Evolutionary conservation across 148 eudicot genomes (phyloP).

Genomic region (Cornus kousa): DNA sequence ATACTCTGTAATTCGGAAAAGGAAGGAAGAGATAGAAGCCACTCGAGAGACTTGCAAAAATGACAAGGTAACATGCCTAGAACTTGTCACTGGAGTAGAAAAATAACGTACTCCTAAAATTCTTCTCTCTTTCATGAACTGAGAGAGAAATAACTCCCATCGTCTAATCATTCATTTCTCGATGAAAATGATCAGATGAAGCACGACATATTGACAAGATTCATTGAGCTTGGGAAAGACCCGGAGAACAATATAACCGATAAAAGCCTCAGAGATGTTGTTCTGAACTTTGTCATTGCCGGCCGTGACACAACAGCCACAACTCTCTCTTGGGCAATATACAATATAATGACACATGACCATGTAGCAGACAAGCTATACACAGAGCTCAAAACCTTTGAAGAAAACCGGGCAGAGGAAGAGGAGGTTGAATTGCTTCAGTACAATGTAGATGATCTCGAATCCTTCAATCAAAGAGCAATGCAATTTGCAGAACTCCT

Average conservation of each 20-base stretch:
- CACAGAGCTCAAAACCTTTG: slow-evolving; percentile 61
- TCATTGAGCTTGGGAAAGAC: slow-evolving; percentile 82
- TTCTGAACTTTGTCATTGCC: slow-evolving; percentile 92
- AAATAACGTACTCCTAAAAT: neutral
- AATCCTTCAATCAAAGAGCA: slow-evolving; percentile 52
- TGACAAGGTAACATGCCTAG: slow-evolving; percentile 40
- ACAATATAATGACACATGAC: slow-evolving; percentile 70
- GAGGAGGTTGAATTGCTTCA: slow-evolving; percentile 47
- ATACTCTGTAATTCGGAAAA: slow-evolving; percentile 71
- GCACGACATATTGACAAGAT: slow-evolving; percentile 85
- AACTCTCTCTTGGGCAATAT: slow-evolving; percentile 89
- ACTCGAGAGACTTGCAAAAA: slow-evolving; percentile 32
- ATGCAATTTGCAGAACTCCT: slow-evolving; percentile 62
- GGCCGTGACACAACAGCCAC: slow-evolving; percentile 97
- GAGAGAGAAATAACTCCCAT: too few species aligned
- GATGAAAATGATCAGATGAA: slow-evolving; percentile 48
- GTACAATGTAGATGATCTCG: slow-evolving; percentile 44
- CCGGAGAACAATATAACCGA: slow-evolving; percentile 76
- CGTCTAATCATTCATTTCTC: neutral
- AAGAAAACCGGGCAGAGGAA: slow-evolving; percentile 64
- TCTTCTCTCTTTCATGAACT: too few species aligned
- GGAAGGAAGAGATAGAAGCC: slow-evolving; percentile 70
- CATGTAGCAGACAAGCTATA: slow-evolving; percentile 63
- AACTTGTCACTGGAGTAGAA: neutral
- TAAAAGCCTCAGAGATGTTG: slow-evolving; percentile 89